Evolutionary conservation across 2,329 filamentous ascomycete species (phyloP).

Genomic region (Pseudogymnoascus sp.): DNA sequence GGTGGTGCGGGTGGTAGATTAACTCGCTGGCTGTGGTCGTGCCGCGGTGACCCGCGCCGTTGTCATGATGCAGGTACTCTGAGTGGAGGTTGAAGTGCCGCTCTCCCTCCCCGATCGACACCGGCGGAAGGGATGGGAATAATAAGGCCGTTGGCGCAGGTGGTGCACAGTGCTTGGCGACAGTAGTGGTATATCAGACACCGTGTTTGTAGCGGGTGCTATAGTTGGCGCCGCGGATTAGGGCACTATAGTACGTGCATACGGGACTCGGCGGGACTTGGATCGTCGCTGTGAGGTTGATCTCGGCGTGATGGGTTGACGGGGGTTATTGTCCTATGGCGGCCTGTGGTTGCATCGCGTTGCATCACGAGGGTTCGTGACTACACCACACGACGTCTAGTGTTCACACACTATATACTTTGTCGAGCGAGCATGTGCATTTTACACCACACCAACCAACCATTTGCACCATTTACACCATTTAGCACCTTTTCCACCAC

Average conservation of each 20-base stretch:
- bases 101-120: background rate
- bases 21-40: background rate
- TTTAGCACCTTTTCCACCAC: background rate
- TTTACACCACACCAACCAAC: background rate
- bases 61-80: slow-evolving; percentile 7
- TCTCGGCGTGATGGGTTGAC: background rate
- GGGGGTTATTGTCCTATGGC: background rate
- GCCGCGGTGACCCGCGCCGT: slow-evolving; percentile 10
- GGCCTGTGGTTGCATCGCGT: slow-evolving; percentile 1
- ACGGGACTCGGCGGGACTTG: slow-evolving; percentile 1
- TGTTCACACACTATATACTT: background rate
- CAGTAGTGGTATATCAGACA: background rate
- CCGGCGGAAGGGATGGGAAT: slow-evolving; percentile 4
- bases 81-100: slow-evolving; percentile 4
- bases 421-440: background rate
- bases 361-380: background rate
- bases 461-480: background rate
- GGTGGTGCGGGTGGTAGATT: background rate
- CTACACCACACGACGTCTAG: background rate
- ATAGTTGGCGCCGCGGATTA: background rate
- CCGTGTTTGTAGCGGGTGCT: background rate
- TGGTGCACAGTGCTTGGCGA: background rate
- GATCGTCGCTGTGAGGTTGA: background rate
- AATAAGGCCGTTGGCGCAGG: background rate
- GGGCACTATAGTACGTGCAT: background rate